Conservation (phyloP, 441 rosid genomes). For the Populus tomentosa region DNA sequence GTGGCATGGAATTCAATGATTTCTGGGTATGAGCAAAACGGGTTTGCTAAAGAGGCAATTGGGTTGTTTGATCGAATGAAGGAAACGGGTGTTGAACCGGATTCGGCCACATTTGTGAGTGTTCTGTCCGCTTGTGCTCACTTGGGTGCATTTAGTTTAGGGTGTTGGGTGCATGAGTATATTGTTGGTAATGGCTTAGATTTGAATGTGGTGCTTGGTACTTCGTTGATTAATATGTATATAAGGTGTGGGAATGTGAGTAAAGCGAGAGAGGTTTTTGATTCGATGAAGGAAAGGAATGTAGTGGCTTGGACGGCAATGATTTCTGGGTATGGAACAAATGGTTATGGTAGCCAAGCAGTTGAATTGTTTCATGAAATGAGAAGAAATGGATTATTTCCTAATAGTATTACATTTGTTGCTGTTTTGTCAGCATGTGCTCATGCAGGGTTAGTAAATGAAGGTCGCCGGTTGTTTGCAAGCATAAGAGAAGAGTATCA, state of each 20-base stretch:
- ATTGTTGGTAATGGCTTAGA: slow-evolving; percentile 29
- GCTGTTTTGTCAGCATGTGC: slow-evolving; percentile 86
- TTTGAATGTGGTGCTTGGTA: slow-evolving; percentile 64
- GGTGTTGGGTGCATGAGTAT: slow-evolving; percentile 64
- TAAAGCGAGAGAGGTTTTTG: slow-evolving; percentile 58
- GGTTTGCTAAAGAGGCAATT: slow-evolving; percentile 58
- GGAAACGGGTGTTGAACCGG: slow-evolving; percentile 44
- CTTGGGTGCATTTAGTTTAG: slow-evolving; percentile 52
- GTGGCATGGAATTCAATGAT: slow-evolving; percentile 90
- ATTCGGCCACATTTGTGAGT: slow-evolving; percentile 59
- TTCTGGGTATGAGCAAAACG: slow-evolving; percentile 81
- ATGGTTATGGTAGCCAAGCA: slow-evolving; percentile 64
- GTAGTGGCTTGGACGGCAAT: slow-evolving; percentile 84
- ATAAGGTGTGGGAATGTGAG: slow-evolving; percentile 61
- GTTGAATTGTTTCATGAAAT: slow-evolving; percentile 51
- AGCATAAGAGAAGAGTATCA: slow-evolving; percentile 52
- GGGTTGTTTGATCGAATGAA: slow-evolving; percentile 51
- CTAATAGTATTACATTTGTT: slow-evolving; percentile 66
- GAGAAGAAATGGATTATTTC: slow-evolving; percentile 38
- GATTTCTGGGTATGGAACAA: slow-evolving; percentile 81
- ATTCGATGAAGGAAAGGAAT: slow-evolving; percentile 54
- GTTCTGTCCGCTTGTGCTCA: slow-evolving; percentile 75
- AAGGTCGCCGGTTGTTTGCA: slow-evolving; percentile 45
- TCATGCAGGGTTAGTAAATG: slow-evolving; percentile 65
- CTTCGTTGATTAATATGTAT: slow-evolving; percentile 80